phyloP scores from a whole-genome alignment of 2,329 filamentous ascomycete species.

The Talaromyces verruculosus region DNA sequence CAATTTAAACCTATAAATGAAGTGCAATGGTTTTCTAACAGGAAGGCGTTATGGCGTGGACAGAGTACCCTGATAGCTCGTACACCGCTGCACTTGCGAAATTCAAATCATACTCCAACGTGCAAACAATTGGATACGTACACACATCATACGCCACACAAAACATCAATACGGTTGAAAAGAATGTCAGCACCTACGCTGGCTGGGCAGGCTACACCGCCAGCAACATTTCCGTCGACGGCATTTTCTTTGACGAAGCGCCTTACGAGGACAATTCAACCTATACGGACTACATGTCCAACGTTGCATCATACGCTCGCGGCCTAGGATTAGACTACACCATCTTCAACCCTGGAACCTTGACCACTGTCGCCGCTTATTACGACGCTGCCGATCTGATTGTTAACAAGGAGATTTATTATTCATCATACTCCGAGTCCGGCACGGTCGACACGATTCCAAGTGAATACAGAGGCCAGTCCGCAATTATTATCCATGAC shows the following conservation, averaged over 20 bases:
- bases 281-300: constrained; percentile 11
- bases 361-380: constrained; percentile 13
- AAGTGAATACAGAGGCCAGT: constrained; percentile 8
- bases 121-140: constrained; percentile 19
- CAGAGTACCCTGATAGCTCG: constrained; percentile 15
- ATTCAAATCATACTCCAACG: constrained; percentile 19
- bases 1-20: neutral
- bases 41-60: neutral
- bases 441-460: neutral
- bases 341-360: constrained; percentile 17
- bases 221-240: constrained; percentile 18
- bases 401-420: constrained; percentile 12
- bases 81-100: constrained; percentile 6
- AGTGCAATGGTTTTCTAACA: neutral
- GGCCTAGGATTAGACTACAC: constrained; percentile 10
- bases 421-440: constrained; percentile 7
- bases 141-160: constrained; percentile 5
- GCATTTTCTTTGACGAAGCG: constrained; percentile 21
- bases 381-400: constrained; percentile 17
- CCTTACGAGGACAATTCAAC: constrained; percentile 8
- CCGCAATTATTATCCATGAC: constrained; percentile 17
- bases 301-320: constrained; percentile 5
- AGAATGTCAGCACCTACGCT: constrained; percentile 13
- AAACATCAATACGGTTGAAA: neutral
- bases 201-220: constrained; percentile 17